phyloP scores from a whole-genome alignment of 23 red algal genomes.

The Agarophyton chilense region DNA sequence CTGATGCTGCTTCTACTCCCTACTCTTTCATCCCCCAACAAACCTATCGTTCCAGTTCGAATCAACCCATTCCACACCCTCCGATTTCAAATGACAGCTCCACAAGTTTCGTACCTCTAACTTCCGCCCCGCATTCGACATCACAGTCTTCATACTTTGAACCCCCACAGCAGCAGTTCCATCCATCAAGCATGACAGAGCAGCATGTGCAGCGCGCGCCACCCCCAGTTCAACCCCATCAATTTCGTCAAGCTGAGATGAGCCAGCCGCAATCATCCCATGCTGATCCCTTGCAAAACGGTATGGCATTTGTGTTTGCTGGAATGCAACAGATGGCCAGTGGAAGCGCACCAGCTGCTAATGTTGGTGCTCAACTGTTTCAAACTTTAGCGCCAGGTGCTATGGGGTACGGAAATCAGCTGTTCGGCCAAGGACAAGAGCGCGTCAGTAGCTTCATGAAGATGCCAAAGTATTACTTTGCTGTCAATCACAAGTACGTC shows the following conservation, averaged over 20 bases:
- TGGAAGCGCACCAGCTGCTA: conserved; percentile 13
- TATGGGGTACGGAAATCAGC: conserved; percentile 35
- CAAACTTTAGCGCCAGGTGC: conserved; percentile 53
- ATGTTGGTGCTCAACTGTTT: conserved; percentile 63
- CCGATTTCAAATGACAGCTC: background rate
- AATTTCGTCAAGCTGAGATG: conserved; percentile 31
- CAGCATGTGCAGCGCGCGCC: background rate
- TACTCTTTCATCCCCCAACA: background rate
- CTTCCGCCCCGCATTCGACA: background rate
- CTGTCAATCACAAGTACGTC: conserved; percentile 89
- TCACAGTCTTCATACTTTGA: background rate
- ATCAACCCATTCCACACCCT: background rate
- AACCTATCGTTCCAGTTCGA: background rate
- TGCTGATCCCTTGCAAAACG: conserved; percentile 13
- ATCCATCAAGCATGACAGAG: conserved; percentile 14
- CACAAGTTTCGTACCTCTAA: conserved; percentile 9
- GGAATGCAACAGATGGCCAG: conserved; percentile 45
- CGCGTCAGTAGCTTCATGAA: conserved; percentile 52
- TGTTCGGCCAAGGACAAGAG: conserved; percentile 38
- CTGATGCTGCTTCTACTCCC: background rate
- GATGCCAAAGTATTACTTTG: conserved; percentile 95
- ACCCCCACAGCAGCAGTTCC: conserved; percentile 26
- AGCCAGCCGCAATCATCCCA: background rate
- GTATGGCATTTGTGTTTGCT: conserved; percentile 39
- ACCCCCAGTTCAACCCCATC: conserved; percentile 37